Base-by-base conservation (phyloP, 768 basidiomycete genomes). In the Trametes cubensis region DNA sequence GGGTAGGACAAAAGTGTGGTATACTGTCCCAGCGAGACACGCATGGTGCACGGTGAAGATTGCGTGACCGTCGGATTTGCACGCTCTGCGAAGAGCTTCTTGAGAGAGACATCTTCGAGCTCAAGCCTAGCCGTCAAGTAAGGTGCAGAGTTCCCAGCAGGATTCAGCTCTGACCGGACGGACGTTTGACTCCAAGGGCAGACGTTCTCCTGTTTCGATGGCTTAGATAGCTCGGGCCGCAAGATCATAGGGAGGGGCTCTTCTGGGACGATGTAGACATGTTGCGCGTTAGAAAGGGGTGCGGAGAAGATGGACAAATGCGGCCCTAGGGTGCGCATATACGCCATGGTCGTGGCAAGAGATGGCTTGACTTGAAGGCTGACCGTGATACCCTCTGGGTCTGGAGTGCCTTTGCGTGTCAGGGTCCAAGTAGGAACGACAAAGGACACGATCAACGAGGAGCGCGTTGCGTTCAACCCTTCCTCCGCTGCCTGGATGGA, bases 1-100 rank as follows among this genome's bases (percentile, higher is more conserved):
- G 83, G 83, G 46, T 77, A 83, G 1, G 40, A 4, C 5, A 83
- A 55, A 26, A 48, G 45, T 48, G 76, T 66, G 5, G 60, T 38
- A 58, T 70, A 69, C n/a, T 3, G 40, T 25, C 14, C 67, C 71
- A 80, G 62, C 3, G 64, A 60, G 11, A 78, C 66, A 17, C 66
- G 57, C 55, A 80, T 71, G 7, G 61, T 67, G 55, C 62, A 74
- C 18, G 77, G 71, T 1, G 76, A 74, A 3, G 68, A 39, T 53
- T 78, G 75, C 21, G 18, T 39, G 47, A 60, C 52, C 18, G 20
- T 30, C 10, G 67, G 67, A 15, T 30, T 46, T 17, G 65, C 54
- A 8, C 63, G 62, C 15, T 28, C n/a, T 28, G 63, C 48, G 15
- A 71, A 62, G 6, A 54, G 4, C 15, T 7, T 23, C 38, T 56